Evolutionary conservation across 495 filamentous ascomycete genomes (phyloP).

Genomic region (Sabuloglossum arenarium): DNA sequence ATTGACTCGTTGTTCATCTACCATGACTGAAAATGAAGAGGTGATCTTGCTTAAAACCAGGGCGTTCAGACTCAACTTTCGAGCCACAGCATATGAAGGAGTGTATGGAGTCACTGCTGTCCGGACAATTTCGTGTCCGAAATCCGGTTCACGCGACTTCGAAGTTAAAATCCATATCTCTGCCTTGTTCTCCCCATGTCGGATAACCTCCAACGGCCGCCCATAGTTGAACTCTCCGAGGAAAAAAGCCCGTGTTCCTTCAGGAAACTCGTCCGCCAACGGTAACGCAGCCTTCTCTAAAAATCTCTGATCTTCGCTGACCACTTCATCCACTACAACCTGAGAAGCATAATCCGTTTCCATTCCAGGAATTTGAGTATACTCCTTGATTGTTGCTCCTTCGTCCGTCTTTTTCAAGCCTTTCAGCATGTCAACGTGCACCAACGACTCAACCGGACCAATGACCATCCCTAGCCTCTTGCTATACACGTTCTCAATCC

Average conservation of each 20-base stretch:
- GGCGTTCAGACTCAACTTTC: conserved; percentile 58
- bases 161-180: conserved; percentile 52
- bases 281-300: conserved; percentile 69
- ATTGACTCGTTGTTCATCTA: conserved; percentile 61
- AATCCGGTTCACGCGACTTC: conserved; percentile 54
- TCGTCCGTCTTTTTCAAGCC: conserved; percentile 80
- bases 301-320: conserved; percentile 84
- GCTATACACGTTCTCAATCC: conserved; percentile 70
- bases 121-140: conserved; percentile 49
- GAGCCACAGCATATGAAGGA: conserved; percentile 72
- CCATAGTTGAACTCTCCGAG: conserved; percentile 92
- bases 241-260: conserved; percentile 69
- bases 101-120: conserved; percentile 52
- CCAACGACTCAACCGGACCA: conserved; percentile 66
- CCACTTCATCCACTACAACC: conserved; percentile 69
- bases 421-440: conserved; percentile 82
- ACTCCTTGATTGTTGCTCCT: conserved; percentile 84
- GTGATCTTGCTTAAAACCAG: conserved; percentile 90
- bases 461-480: conserved; percentile 78
- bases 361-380: conserved; percentile 67
- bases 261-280: conserved; percentile 81
- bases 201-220: conserved; percentile 63
- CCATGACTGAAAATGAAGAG: conserved; percentile 67
- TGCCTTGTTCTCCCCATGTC: conserved; percentile 49
- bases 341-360: conserved; percentile 87